phyloP scores from a whole-genome alignment of 306 rosid species.

The Vicia villosa region DNA sequence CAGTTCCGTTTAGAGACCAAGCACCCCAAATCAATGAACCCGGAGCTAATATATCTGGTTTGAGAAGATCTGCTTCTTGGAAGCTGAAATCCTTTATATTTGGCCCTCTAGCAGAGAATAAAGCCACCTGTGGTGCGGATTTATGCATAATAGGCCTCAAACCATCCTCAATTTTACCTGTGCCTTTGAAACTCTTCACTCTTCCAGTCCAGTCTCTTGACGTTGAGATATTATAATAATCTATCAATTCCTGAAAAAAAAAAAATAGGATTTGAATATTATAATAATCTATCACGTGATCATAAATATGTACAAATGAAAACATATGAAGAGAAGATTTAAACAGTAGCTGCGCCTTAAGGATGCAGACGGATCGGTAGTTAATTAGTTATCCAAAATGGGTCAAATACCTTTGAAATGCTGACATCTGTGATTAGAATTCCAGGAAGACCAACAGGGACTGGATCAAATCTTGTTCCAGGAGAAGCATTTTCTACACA shows the following conservation, averaged over 20 bases:
- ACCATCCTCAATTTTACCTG: constrained; percentile 86
- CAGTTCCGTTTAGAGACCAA: constrained; percentile 99
- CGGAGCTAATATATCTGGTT: constrained; percentile 97
- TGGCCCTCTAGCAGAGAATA: constrained; percentile 95
- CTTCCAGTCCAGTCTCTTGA: constrained; percentile 97
- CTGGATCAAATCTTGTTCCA: constrained; percentile 91
- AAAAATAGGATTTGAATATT: constrained; percentile 37
- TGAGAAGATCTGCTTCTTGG: constrained; percentile 98
- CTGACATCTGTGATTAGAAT: constrained; percentile 78
- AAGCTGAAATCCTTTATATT: constrained; percentile 86
- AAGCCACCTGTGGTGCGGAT: constrained; percentile 97
- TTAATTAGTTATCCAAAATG: constrained; percentile 29
- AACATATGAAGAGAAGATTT: constrained; percentile 3
- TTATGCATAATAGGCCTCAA: constrained; percentile 83
- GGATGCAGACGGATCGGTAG: constrained; percentile 3
- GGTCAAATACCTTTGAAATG: constrained; percentile 73
- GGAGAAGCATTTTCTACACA: constrained; percentile 91
- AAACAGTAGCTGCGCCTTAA: constrained; percentile 8
- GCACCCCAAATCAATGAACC: constrained; percentile 99
- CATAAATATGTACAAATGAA: constrained; percentile 27
- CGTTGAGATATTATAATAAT: constrained; percentile 88
- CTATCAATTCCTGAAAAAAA: constrained; percentile 86
- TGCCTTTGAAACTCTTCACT: constrained; percentile 80
- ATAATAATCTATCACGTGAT: too few species aligned
- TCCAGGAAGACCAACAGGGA: constrained; percentile 91